Conservation (phyloP, 2,329 filamentous ascomycete species). For the Trichoderma koningii region DNA sequence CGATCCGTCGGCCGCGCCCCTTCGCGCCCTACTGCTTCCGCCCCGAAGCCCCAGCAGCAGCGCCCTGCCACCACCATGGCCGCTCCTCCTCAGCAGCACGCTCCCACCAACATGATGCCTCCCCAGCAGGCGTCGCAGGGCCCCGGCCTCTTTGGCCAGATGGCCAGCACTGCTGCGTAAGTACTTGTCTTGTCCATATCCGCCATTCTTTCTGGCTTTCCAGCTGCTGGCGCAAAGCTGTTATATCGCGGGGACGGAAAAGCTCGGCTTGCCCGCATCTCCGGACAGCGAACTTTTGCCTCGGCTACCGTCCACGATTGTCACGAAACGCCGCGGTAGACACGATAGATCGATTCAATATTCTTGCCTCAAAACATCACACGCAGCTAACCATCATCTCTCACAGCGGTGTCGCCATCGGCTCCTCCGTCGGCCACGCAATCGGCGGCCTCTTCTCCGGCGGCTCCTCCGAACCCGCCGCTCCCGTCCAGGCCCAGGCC, state of each 20-base stretch:
- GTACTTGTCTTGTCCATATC: constrained; percentile 43
- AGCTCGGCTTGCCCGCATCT: neutral
- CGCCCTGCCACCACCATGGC: constrained; percentile 72
- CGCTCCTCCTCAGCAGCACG: constrained; percentile 52
- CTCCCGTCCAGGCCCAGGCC: constrained; percentile 46
- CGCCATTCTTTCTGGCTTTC: neutral
- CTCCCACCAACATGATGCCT: constrained; percentile 52
- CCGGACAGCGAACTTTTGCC: neutral
- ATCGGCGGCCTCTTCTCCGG: constrained; percentile 87
- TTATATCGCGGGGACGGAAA: neutral
- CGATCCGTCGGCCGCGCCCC: constrained; percentile 67
- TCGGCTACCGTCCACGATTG: neutral
- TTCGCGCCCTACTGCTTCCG: constrained; percentile 65
- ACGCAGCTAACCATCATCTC: neutral
- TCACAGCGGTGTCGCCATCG: constrained; percentile 87
- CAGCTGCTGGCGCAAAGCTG: neutral
- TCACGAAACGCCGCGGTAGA: too few relatives aligned
- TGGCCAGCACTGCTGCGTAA: constrained; percentile 97
- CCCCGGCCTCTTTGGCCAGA: constrained; percentile 89
- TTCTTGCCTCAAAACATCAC: too few relatives aligned
- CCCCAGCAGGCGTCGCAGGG: constrained; percentile 61
- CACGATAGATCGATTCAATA: neutral
- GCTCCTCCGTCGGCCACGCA: constrained; percentile 92
- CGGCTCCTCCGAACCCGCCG: constrained; percentile 59
- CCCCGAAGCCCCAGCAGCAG: constrained; percentile 62